A percentile compares a stretch with the other conserved stretches of the same genome.
Conservation (phyloP, 176 grass and related monocot species). For the Alloteropsis semialata region DNA sequence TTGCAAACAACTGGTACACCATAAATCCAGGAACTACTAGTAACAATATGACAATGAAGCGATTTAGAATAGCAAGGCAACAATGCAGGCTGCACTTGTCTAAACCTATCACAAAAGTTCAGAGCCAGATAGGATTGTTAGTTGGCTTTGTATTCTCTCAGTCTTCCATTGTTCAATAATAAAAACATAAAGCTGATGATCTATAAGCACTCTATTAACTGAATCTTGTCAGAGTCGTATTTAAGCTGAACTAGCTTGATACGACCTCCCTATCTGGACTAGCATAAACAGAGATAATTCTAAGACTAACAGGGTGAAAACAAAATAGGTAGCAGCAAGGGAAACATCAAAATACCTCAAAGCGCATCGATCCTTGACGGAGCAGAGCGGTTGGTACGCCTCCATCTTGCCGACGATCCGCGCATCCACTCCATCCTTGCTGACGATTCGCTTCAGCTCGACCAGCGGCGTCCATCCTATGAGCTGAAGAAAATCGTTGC, state of each 20-base stretch:
- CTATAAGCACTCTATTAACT: neutral
- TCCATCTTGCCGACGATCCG: conserved; percentile 72
- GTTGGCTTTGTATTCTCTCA: neutral
- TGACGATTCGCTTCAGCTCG: conserved; percentile 59
- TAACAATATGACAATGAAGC: neutral
- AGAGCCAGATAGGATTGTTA: neutral
- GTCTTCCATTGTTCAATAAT: neutral
- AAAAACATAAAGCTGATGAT: neutral
- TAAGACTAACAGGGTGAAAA: neutral
- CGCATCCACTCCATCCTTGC: conserved; percentile 48
- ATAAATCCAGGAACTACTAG: neutral
- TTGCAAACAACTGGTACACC: neutral
- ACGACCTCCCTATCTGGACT: neutral
- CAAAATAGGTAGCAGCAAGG: neutral
- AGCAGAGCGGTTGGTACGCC: conserved; percentile 71
- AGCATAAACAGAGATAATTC: neutral
- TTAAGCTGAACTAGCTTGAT: neutral
- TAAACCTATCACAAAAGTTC: neutral
- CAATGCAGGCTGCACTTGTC: neutral
- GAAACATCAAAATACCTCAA: conserved; percentile 37
- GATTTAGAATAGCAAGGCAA: neutral
- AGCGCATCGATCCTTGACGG: conserved; percentile 69
- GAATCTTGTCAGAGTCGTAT: neutral
- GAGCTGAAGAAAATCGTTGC: conserved; percentile 44
- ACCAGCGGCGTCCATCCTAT: conserved; percentile 81